A percentile compares a stretch with the other conserved stretches of the same genome.
Evolutionary conservation across 1,284 basidiomycete genomes (phyloP).

Genomic region (Phlebopus sp.): DNA sequence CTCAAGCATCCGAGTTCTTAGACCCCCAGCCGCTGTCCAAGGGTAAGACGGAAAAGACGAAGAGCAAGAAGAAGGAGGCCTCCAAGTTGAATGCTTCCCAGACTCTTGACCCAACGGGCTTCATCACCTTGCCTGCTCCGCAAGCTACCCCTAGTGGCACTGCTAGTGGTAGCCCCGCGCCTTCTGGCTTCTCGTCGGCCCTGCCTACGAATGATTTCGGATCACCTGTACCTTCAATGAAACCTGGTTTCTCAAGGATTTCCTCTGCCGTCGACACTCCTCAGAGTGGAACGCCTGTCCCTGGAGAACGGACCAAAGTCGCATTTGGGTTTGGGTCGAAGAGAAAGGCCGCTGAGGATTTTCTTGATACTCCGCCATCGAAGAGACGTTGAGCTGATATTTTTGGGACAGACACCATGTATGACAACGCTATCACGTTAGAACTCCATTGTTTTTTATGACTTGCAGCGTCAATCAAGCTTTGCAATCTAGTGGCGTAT

Average conservation of each 20-base stretch:
- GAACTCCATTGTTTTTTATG: background rate
- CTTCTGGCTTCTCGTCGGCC: conserved; percentile 36
- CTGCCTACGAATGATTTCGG: conserved; percentile 41
- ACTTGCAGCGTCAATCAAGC: too few species aligned
- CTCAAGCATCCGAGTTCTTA: conserved; percentile 73
- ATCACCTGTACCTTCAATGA: conserved; percentile 57
- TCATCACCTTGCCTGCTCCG: conserved; percentile 67
- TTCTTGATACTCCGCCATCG: conserved; percentile 42
- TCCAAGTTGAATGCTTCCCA: conserved; percentile 45
- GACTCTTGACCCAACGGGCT: conserved; percentile 51
- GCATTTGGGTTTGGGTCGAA: conserved; percentile 74
- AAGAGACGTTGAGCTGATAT: conserved; percentile 37
- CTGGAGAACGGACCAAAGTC: conserved; percentile 66
- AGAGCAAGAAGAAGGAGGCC: conserved; percentile 72
- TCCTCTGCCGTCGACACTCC: conserved; percentile 51
- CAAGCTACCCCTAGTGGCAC: conserved; percentile 40
- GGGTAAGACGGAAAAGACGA: conserved; percentile 74
- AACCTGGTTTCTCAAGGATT: conserved; percentile 76
- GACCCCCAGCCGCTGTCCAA: conserved; percentile 72
- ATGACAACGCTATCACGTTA: background rate
- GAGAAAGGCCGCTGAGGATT: conserved; percentile 70
- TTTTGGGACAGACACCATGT: conserved; percentile 1
- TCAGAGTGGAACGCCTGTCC: conserved; percentile 50
- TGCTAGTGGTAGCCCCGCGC: conserved; percentile 41
- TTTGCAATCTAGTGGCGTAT: too few species aligned